Conservation (phyloP, 2,329 filamentous ascomycete genomes). For the Hypoxylon rubiginosum region DNA sequence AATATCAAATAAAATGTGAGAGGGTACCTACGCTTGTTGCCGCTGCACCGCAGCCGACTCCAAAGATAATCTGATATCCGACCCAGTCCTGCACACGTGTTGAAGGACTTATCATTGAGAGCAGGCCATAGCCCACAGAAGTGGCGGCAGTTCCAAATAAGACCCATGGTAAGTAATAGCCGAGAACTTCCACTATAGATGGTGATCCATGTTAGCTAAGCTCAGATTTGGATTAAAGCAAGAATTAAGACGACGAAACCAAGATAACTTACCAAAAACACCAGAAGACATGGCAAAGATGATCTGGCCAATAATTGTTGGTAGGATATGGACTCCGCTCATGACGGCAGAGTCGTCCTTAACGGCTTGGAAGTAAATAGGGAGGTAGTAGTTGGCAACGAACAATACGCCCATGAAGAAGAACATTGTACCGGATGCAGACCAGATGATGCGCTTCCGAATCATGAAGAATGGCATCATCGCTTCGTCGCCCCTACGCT, state of each 20-base stretch:
- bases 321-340: conserved; percentile 41
- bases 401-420: conserved; percentile 48
- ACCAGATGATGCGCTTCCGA: conserved; percentile 55
- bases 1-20: too few relatives aligned
- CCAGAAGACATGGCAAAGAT: not conserved
- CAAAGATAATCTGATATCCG: conserved; percentile 12
- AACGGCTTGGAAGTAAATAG: conserved; percentile 42
- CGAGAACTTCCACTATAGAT: not conserved
- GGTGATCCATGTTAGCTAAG: not conserved
- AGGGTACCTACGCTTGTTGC: not conserved
- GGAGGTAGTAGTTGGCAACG: conserved; percentile 55
- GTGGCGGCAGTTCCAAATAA: not conserved
- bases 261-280: not conserved
- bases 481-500: conserved; percentile 56
- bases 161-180: conserved; percentile 15
- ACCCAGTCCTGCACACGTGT: conserved; percentile 1
- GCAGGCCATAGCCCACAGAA: conserved; percentile 1
- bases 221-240: not conserved
- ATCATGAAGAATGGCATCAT: conserved; percentile 61
- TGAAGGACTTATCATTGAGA: conserved; percentile 1
- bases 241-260: not conserved
- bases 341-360: conserved; percentile 26
- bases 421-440: conserved; percentile 51
- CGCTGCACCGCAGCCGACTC: not conserved
- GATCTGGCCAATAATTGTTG: conserved; percentile 50